Evolutionary conservation across 306 rosid genomes (phyloP).

Genomic region (Leucaena leucocephala): DNA sequence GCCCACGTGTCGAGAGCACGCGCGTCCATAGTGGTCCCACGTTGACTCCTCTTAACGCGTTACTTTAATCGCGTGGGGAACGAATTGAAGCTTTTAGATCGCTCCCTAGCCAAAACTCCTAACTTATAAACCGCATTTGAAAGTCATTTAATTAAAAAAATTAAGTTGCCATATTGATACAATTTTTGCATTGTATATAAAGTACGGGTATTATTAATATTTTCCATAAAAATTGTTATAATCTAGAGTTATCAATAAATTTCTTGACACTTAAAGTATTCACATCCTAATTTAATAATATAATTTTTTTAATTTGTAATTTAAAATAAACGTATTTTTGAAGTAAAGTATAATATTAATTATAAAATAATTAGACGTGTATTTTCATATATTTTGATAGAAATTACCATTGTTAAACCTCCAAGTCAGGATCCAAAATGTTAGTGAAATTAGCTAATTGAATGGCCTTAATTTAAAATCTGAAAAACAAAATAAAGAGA

Average conservation of each 20-base stretch:
- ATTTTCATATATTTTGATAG: no score
- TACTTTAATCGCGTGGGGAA: not conserved
- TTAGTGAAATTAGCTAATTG: no score
- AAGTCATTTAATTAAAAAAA: not conserved
- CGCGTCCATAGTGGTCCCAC: conserved; percentile 41
- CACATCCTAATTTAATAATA: not conserved
- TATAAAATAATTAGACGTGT: no score
- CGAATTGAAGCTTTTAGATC: not conserved
- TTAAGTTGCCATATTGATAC: not conserved
- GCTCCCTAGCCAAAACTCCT: not conserved
- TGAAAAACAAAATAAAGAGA: no score
- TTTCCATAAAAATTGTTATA: not conserved
- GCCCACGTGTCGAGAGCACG: conserved; percentile 39
- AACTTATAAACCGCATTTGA: not conserved
- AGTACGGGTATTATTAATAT: not conserved
- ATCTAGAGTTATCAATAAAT: not conserved
- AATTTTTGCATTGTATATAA: no score
- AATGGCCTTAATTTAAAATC: no score
- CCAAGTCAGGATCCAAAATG: no score
- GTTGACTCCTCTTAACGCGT: conserved; percentile 32
- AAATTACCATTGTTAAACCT: no score
- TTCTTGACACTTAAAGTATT: not conserved
- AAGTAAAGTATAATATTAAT: no score
- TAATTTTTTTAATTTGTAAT: no score
- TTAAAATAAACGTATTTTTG: no score